These are phyloP conservation scores for Hyaloscypha finlandica DNA, from an alignment of 495 filamentous ascomycete genomes.

Conservation along the genomic window DNA sequence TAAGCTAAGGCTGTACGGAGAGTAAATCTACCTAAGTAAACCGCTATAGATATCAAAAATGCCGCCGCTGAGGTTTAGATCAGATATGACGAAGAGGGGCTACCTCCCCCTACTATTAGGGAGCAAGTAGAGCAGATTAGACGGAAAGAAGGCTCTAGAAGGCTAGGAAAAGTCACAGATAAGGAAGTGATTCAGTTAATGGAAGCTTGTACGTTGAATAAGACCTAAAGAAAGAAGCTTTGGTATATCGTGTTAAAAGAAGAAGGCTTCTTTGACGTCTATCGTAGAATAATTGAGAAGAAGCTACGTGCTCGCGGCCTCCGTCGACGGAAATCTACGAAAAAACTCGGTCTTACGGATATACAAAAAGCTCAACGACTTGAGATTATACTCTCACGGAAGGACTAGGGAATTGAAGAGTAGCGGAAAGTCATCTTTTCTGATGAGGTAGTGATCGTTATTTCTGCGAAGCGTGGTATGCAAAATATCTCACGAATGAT, in stretches of 20 bases:
- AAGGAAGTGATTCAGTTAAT: background rate
- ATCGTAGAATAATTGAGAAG: too few relatives aligned
- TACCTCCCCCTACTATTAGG: background rate
- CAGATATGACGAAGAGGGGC: background rate
- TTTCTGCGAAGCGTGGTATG: conserved; percentile 2
- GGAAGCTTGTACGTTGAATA: conserved; percentile 14
- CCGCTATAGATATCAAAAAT: background rate
- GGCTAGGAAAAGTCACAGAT: too few relatives aligned
- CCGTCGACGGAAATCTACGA: conserved; percentile 1
- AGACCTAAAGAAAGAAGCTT: conserved; percentile 14
- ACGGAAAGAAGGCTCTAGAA: background rate
- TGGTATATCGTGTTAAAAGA: conserved; percentile 6
- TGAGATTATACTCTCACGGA: background rate
- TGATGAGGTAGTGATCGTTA: conserved; percentile 11
- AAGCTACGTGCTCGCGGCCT: conserved; percentile 8
- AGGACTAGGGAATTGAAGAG: conserved; percentile 5
- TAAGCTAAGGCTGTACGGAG: background rate
- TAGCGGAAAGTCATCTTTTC: conserved; percentile 15
- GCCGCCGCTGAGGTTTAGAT: background rate
- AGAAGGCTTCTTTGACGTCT: conserved; percentile 10
- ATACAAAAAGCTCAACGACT: too few relatives aligned
- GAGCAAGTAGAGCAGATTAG: conserved; percentile 1
- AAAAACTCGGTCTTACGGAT: conserved; percentile 16
- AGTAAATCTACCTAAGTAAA: background rate
- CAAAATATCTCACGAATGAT: conserved; percentile 11